phyloP scores from a whole-genome alignment of 495 filamentous ascomycete species.

The Talaromyces adpressus region DNA sequence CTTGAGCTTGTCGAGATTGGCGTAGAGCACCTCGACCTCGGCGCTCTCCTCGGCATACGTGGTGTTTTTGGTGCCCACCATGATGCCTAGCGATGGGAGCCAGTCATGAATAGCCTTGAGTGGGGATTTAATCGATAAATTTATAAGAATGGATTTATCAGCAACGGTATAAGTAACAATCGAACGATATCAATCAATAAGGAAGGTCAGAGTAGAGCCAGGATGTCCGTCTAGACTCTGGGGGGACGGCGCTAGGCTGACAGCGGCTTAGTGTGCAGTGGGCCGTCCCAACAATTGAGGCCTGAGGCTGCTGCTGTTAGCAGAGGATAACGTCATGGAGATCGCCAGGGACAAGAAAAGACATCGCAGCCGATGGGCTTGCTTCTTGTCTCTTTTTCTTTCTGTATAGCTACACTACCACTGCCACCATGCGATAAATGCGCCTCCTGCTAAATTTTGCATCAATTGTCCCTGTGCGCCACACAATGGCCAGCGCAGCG shows the following conservation, averaged over 20 bases:
- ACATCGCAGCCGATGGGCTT: neutral
- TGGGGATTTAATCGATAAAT: no score
- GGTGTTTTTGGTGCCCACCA: constrained; percentile 45
- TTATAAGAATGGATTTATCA: no score
- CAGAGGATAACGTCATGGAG: constrained; percentile 4
- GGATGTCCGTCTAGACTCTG: neutral
- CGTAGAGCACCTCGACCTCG: constrained; percentile 62
- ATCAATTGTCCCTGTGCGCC: neutral
- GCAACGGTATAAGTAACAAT: no score
- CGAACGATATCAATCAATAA: no score
- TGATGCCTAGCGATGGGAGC: constrained; percentile 15
- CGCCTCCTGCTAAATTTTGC: no score
- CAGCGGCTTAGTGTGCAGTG: neutral
- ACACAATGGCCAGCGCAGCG: constrained; percentile 1
- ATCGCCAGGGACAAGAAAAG: constrained; percentile 1
- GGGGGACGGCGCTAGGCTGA: neutral
- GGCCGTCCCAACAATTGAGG: neutral
- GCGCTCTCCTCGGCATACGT: constrained; percentile 65
- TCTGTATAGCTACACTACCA: neutral
- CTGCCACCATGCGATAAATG: constrained; percentile 5
- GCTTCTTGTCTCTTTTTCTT: neutral
- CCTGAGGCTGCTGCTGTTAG: no score
- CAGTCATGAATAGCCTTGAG: neutral
- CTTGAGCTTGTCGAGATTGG: constrained; percentile 60
- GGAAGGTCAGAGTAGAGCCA: neutral